Evolutionary conservation across 352 stramenopile genomes (phyloP).

Genomic region (Pythium vanterpoolii): DNA sequence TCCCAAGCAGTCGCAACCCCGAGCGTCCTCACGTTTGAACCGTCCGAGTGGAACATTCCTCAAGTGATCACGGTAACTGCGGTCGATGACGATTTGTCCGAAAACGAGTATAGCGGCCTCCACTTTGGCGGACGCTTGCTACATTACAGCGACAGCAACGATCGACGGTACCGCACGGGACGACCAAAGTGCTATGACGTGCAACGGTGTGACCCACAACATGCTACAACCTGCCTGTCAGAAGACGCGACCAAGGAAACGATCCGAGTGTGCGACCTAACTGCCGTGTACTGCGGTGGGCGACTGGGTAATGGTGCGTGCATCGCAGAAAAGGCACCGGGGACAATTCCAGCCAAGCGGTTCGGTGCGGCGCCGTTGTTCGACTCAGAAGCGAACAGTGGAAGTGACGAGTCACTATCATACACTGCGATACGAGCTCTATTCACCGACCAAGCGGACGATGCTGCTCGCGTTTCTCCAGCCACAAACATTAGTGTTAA

Average conservation of each 20-base stretch:
- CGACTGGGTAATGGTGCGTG: constrained; percentile 55
- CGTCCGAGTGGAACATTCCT: constrained; percentile 43
- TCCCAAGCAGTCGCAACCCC: constrained; percentile 38
- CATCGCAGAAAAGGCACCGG: constrained; percentile 20
- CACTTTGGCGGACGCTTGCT: constrained; percentile 52
- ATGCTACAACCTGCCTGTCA: constrained; percentile 29
- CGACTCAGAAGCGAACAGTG: background rate
- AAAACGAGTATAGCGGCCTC: constrained; percentile 59
- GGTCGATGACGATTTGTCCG: constrained; percentile 53
- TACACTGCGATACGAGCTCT: constrained; percentile 27
- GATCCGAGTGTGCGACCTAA: constrained; percentile 54
- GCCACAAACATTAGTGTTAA: constrained; percentile 13
- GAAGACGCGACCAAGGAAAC: constrained; percentile 4
- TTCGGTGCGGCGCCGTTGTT: constrained; percentile 36
- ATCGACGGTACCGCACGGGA: constrained; percentile 61
- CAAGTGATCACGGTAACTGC: constrained; percentile 44
- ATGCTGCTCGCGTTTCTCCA: constrained; percentile 21
- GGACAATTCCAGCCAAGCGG: constrained; percentile 21
- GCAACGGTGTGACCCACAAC: constrained; percentile 37
- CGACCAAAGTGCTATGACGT: constrained; percentile 64
- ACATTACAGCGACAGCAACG: constrained; percentile 52
- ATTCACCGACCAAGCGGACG: constrained; percentile 25
- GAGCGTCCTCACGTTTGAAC: constrained; percentile 35
- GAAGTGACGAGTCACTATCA: constrained; percentile 12
- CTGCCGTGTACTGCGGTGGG: constrained; percentile 29